These are phyloP conservation scores for Zygotorulaspora florentina DNA, from an alignment of 805 yeast genomes.

Conservation along the genomic window DNA sequence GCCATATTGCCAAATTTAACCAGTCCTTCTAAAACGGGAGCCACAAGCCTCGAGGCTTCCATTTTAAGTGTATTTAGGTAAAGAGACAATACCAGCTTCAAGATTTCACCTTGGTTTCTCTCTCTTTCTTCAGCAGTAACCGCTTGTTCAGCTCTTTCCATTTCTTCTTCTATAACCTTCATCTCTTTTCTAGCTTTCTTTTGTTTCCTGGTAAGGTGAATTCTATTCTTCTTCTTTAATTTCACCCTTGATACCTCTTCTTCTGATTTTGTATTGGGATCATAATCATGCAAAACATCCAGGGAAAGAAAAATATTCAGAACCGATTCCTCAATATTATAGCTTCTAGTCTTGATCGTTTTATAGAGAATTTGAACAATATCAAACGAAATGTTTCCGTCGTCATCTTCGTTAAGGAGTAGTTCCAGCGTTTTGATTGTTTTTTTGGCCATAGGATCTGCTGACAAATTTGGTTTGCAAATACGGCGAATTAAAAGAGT, in stretches of 20 bases:
- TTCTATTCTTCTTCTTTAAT: slow-evolving; percentile 79
- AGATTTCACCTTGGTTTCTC: slow-evolving; percentile 74
- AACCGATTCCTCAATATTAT: slow-evolving; percentile 78
- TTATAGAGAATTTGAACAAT: slow-evolving; percentile 63
- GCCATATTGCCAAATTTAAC: slow-evolving; percentile 89
- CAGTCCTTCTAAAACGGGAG: slow-evolving; percentile 85
- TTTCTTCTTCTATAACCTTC: slow-evolving; percentile 82
- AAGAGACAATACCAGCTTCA: slow-evolving; percentile 64
- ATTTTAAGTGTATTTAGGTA: slow-evolving; percentile 74
- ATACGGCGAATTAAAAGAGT: slow-evolving; percentile 63
- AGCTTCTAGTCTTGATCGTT: slow-evolving; percentile 68
- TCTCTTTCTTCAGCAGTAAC: slow-evolving; percentile 87
- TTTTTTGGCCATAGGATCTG: slow-evolving; percentile 46
- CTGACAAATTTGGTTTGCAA: slow-evolving; percentile 49
- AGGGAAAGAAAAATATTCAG: slow-evolving; percentile 68
- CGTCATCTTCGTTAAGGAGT: slow-evolving; percentile 73
- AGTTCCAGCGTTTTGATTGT: slow-evolving; percentile 64
- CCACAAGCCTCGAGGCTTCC: slow-evolving; percentile 63
- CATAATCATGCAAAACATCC: slow-evolving; percentile 63
- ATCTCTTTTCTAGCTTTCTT: slow-evolving; percentile 82
- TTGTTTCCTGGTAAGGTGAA: slow-evolving; percentile 86
- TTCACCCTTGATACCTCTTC: slow-evolving; percentile 45
- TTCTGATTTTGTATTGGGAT: slow-evolving; percentile 54
- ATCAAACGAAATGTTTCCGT: slow-evolving; percentile 78
- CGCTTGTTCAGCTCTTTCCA: slow-evolving; percentile 80